Conservation (phyloP, 2,329 filamentous ascomycete genomes). For the Coniochaeta sp. region DNA sequence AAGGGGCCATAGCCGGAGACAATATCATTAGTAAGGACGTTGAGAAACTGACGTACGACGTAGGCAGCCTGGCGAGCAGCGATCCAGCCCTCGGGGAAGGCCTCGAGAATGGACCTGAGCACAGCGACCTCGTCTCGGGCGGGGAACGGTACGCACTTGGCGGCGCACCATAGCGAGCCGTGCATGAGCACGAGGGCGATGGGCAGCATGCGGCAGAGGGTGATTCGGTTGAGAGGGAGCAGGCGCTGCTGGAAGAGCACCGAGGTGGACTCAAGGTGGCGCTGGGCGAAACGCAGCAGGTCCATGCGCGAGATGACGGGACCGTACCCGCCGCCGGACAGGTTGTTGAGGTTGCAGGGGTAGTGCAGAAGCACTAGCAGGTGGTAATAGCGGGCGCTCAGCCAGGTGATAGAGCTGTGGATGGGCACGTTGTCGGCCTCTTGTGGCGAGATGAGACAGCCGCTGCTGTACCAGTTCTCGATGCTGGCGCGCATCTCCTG, state of each 20-base stretch:
- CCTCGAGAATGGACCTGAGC: slow-evolving; percentile 26
- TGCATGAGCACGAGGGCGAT: slow-evolving; percentile 30
- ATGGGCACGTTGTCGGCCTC: slow-evolving; percentile 36
- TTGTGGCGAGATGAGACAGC: slow-evolving; percentile 33
- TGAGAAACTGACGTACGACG: slow-evolving; percentile 24
- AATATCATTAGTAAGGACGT: slow-evolving; percentile 11
- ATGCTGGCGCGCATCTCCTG: slow-evolving; percentile 31
- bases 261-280: slow-evolving; percentile 33
- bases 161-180: slow-evolving; percentile 13
- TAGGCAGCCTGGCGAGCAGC: slow-evolving; percentile 25
- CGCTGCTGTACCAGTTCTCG: slow-evolving; percentile 38
- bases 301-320: slow-evolving; percentile 22
- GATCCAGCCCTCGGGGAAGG: slow-evolving; percentile 27
- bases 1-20: slow-evolving; percentile 10
- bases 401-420: slow-evolving; percentile 36
- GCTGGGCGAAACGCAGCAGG: slow-evolving; percentile 29
- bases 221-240: slow-evolving; percentile 34
- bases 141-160: slow-evolving; percentile 15
- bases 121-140: slow-evolving; percentile 27
- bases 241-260: slow-evolving; percentile 33
- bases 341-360: slow-evolving; percentile 31
- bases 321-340: slow-evolving; percentile 14
- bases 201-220: slow-evolving; percentile 30
- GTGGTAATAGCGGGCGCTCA: slow-evolving; percentile 34
- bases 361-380: slow-evolving; percentile 35